These are phyloP conservation scores for Starmerella roubikii DNA, from an alignment of 805 yeast genomes.

Conservation along the genomic window DNA sequence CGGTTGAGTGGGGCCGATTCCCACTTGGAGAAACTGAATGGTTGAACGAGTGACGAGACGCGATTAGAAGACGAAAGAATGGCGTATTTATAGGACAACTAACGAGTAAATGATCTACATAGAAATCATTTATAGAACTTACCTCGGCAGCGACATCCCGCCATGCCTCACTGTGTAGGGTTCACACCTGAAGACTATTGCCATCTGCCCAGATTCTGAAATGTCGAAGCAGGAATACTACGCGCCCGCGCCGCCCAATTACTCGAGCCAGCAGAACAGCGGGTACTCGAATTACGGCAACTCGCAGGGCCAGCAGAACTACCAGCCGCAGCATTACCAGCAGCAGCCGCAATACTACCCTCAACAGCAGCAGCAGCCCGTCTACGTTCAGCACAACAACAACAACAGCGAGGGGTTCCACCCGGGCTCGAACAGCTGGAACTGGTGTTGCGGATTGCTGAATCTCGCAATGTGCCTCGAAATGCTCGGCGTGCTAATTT, in stretches of 20 bases:
- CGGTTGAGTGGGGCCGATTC: too few species aligned
- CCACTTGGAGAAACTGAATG: too few species aligned
- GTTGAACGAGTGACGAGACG: too few species aligned
- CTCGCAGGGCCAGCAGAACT: constrained; percentile 12
- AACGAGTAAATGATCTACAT: too few species aligned
- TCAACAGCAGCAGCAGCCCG: constrained; percentile 17
- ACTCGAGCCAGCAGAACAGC: background rate
- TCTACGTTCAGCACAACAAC: constrained; percentile 13
- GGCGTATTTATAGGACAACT: too few species aligned
- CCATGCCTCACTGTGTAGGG: too few species aligned
- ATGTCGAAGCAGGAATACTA: constrained; percentile 4
- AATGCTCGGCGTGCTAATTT: constrained; percentile 7
- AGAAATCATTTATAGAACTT: too few species aligned
- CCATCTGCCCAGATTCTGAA: too few species aligned
- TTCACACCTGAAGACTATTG: too few species aligned
- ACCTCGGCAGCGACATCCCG: too few species aligned
- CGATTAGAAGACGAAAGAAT: too few species aligned
- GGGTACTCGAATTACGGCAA: constrained; percentile 6
- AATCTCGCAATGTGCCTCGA: constrained; percentile 16
- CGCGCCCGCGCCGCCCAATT: constrained; percentile 1
- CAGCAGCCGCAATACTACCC: too few species aligned
- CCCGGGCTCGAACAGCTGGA: constrained; percentile 13
- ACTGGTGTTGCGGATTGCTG: constrained; percentile 15
- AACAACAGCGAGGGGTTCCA: constrained; percentile 3
- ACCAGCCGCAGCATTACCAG: constrained; percentile 2